Conservation (phyloP, 371 early-diverging fungal species). For the Mortierella sp. region DNA sequence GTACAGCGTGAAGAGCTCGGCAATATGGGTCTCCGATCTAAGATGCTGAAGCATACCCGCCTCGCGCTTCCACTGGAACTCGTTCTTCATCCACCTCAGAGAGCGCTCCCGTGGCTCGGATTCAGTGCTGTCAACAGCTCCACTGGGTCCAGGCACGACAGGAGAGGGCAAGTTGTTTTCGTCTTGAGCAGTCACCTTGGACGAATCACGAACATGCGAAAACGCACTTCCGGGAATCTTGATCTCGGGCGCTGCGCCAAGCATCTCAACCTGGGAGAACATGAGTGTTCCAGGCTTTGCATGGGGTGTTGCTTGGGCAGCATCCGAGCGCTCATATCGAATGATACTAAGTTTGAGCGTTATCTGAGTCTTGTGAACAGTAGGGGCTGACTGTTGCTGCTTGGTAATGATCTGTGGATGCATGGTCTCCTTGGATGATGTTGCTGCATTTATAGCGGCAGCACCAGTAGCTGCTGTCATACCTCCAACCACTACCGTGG, state of each 20-base stretch:
- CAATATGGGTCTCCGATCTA: constrained; percentile 34
- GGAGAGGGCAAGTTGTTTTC: constrained; percentile 25
- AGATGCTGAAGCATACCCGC: constrained; percentile 51
- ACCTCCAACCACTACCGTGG: constrained; percentile 1
- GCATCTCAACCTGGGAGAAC: constrained; percentile 50
- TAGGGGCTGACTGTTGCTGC: too few species aligned
- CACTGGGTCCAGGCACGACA: constrained; percentile 30
- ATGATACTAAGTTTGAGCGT: constrained; percentile 47
- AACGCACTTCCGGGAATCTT: constrained; percentile 28
- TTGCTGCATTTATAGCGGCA: neutral
- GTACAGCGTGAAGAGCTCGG: constrained; percentile 34
- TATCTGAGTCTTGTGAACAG: constrained; percentile 53
- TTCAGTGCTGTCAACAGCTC: constrained; percentile 24
- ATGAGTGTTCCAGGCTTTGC: constrained; percentile 40
- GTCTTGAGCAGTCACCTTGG: constrained; percentile 35
- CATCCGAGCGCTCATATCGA: constrained; percentile 48
- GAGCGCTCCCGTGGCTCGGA: constrained; percentile 39
- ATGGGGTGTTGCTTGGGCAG: constrained; percentile 21
- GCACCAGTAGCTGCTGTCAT: constrained; percentile 8
- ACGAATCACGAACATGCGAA: constrained; percentile 48
- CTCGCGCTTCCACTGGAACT: constrained; percentile 52
- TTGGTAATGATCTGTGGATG: constrained; percentile 7
- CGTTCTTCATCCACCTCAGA: constrained; percentile 49
- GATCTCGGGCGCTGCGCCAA: constrained; percentile 22
- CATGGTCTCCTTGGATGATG: constrained; percentile 3